A percentile compares a stretch with the other conserved stretches of the same genome.
Conservation (phyloP, 2,329 filamentous ascomycete species). For the Elsinoe fawcettii region DNA sequence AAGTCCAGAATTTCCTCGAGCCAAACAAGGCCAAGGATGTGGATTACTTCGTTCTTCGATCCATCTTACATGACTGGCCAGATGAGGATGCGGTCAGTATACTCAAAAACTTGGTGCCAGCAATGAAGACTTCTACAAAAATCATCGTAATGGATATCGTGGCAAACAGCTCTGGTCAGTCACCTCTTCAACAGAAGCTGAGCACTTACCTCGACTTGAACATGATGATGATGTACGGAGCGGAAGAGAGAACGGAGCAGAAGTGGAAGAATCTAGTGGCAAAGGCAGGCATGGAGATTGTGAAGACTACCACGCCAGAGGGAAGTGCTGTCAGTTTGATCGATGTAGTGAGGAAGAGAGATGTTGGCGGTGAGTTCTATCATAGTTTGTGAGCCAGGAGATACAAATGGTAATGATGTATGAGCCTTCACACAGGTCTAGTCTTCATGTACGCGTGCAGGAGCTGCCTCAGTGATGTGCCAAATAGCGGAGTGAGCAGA, state of each 20-base stretch:
- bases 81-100: conserved; percentile 16
- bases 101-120: conserved; percentile 15
- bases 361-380: not conserved
- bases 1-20: conserved; percentile 24
- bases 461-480: too few species aligned
- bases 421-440: too few species aligned
- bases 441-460: too few species aligned
- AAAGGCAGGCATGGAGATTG: not conserved
- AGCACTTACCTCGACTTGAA: not conserved
- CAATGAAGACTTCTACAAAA: conserved; percentile 15
- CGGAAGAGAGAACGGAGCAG: conserved; percentile 2
- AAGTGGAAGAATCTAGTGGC: not conserved
- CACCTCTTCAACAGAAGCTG: not conserved
- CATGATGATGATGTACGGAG: conserved; percentile 10
- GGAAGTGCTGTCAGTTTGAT: conserved; percentile 1
- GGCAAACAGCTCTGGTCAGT: not conserved
- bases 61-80: conserved; percentile 18
- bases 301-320: not conserved
- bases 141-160: conserved; percentile 17
- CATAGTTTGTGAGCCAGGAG: not conserved
- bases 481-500: too few species aligned
- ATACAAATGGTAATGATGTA: too few species aligned
- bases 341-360: not conserved
- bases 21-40: conserved; percentile 21
- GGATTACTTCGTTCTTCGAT: conserved; percentile 19